These are phyloP conservation scores for Phytophthora crassamura DNA, from an alignment of 352 stramenopile species.

Conservation along the genomic window DNA sequence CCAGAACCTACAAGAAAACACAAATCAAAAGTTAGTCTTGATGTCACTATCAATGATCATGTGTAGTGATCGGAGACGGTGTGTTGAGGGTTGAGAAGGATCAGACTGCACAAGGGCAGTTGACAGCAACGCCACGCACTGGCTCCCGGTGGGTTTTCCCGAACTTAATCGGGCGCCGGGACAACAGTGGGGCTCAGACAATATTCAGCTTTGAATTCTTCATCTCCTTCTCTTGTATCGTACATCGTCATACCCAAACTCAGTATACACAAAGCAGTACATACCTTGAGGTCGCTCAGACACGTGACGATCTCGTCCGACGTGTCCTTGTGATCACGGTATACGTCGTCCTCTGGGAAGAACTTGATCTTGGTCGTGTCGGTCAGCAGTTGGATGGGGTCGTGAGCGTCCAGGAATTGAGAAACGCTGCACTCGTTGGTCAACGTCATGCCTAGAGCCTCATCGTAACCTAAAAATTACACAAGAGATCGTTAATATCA, in stretches of 20 bases:
- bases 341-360: constrained; percentile 79
- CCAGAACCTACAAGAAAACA: constrained; percentile 86
- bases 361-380: constrained; percentile 96
- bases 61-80: not conserved
- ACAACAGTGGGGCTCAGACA: constrained; percentile 90
- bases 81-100: constrained; percentile 32
- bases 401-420: constrained; percentile 88
- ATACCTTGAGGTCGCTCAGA: constrained; percentile 94
- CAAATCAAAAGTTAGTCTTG: not conserved
- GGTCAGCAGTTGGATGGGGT: constrained; percentile 96
- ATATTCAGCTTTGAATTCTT: constrained; percentile 82
- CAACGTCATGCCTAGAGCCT: constrained; percentile 83
- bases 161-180: constrained; percentile 89
- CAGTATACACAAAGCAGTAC: not conserved
- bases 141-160: constrained; percentile 92
- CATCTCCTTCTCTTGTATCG: constrained; percentile 51
- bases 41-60: not conserved
- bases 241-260: not conserved
- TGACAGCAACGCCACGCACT: constrained; percentile 74
- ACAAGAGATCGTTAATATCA: constrained; percentile 12
- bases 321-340: constrained; percentile 79
- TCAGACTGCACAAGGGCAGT: constrained; percentile 81
- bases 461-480: constrained; percentile 90
- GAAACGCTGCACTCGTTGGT: constrained; percentile 86
- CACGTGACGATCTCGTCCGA: constrained; percentile 81